These are phyloP conservation scores for Fraxinus angustifolia DNA, from an alignment of 305 asterid species.

Conservation along the genomic window DNA sequence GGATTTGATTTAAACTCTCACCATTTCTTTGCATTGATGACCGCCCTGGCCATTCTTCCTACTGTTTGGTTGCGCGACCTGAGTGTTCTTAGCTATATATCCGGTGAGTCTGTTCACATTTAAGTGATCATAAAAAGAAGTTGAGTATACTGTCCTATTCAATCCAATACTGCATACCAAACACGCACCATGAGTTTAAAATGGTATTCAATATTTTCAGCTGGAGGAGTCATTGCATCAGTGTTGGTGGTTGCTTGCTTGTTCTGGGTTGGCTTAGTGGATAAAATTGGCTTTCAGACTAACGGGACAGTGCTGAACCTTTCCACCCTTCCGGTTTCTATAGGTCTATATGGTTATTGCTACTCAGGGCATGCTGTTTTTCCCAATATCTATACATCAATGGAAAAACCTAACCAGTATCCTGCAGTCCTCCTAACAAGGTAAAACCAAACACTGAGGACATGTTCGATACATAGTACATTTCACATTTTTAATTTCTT, in stretches of 20 bases:
- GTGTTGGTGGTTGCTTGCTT: constrained; percentile 66
- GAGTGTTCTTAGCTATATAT: constrained; percentile 80
- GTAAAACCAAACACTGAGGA: constrained; percentile 26
- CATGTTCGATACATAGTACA: background rate
- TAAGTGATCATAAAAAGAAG: background rate
- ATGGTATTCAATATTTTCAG: constrained; percentile 32
- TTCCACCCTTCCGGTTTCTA: constrained; percentile 80
- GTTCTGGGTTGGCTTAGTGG: constrained; percentile 86
- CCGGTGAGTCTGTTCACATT: constrained; percentile 48
- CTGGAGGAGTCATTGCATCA: constrained; percentile 92
- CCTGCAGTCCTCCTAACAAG: constrained; percentile 72
- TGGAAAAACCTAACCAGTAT: constrained; percentile 72
- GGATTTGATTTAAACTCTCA: constrained; percentile 42
- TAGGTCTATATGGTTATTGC: constrained; percentile 89
- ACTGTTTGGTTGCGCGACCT: constrained; percentile 75
- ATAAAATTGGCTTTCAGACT: constrained; percentile 53
- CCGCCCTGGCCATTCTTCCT: constrained; percentile 77
- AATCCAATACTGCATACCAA: background rate
- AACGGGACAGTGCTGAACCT: constrained; percentile 53
- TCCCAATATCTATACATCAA: constrained; percentile 79
- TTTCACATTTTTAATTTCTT: background rate
- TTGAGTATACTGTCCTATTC: background rate
- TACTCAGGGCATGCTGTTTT: constrained; percentile 91
- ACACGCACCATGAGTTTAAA: background rate
- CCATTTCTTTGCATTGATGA: constrained; percentile 61